Base-by-base conservation (phyloP, 179 eudicot species). In the Kewa caespitosa region DNA sequence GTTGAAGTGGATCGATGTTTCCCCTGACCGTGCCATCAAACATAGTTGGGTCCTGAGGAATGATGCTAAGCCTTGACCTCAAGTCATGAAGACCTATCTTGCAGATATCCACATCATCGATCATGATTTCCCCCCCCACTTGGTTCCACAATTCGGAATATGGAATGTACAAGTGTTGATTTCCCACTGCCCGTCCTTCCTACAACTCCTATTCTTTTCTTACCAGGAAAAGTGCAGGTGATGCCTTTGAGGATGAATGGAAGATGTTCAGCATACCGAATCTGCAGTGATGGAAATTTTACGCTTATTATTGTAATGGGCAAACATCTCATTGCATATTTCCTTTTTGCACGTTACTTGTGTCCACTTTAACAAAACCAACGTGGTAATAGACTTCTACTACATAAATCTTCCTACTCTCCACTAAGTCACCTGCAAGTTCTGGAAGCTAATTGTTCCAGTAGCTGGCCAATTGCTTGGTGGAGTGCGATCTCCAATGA, bases 131-230 rank as follows among this genome's bases (percentile, higher is more conserved):
- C 42, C 97, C 99, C 41, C 85, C 85, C 54, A n/a, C 72, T 77
- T 18, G 99, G 97, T 76, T 93, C 97, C 9, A 95, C 93, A 43
- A 93, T 82, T 60, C 99, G 86, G 74, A 93, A 95, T 69, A 93
- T 72, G 34, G 99, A 97, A 52, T 91, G 97, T 82, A 95, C 89
- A 27, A 95, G 91, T 54, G 99, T 95, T 42, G 99, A 91, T 79
- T 95, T 95, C 25, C 99, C 97, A 36, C 99, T 91, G 8, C 99
- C 99, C 31, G 99, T 95, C 80, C 99, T 87, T 70, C 98, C 97
- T 34, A 94, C 98, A 17, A 94, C 93, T 38, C 98, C 98, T 27
- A 92, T 83, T 80, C 89, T 95, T 79, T 86, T 93, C 82, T 80
- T 82, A 70, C 99, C 97, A 0, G 97, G 97, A 59, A 95, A 90